phyloP scores from a whole-genome alignment of 2,329 filamentous ascomycete genomes.

The Teratosphaeria gauchensis region DNA sequence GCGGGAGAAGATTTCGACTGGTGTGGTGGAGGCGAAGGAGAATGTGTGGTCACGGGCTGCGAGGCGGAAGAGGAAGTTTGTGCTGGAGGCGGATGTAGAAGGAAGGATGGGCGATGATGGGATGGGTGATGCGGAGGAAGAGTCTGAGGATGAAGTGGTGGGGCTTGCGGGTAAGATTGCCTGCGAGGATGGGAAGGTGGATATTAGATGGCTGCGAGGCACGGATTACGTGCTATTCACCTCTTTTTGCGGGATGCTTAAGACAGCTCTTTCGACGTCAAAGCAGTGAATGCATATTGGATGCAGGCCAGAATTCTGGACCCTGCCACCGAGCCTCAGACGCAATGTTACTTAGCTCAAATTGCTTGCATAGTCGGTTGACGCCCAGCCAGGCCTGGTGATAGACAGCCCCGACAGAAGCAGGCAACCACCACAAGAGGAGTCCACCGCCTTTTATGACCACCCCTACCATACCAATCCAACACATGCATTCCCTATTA shows the following conservation, averaged over 20 bases:
- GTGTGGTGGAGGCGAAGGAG: conserved; percentile 53
- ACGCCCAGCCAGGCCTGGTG: background rate
- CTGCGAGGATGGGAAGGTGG: conserved; percentile 28
- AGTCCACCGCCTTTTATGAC: too few species aligned
- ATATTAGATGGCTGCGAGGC: conserved; percentile 65
- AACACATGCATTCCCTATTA: background rate
- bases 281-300: background rate
- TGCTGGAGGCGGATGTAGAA: background rate
- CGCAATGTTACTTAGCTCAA: background rate
- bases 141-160: conserved; percentile 25
- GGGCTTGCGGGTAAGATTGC: conserved; percentile 34
- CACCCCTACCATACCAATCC: too few species aligned
- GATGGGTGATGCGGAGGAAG: conserved; percentile 21
- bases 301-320: background rate
- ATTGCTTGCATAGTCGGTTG: background rate
- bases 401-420: too few species aligned
- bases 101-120: background rate
- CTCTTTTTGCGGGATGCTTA: conserved; percentile 77
- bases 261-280: conserved; percentile 22
- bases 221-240: conserved; percentile 66
- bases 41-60: conserved; percentile 75
- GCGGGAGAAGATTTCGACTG: conserved; percentile 44
- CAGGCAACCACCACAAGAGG: too few species aligned
- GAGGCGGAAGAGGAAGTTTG: conserved; percentile 41
- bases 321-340: background rate